A percentile compares a stretch with the other conserved stretches of the same genome.
phyloP scores from a whole-genome alignment of 1,139 yeast genomes.

The Chernovozyma aurita region DNA sequence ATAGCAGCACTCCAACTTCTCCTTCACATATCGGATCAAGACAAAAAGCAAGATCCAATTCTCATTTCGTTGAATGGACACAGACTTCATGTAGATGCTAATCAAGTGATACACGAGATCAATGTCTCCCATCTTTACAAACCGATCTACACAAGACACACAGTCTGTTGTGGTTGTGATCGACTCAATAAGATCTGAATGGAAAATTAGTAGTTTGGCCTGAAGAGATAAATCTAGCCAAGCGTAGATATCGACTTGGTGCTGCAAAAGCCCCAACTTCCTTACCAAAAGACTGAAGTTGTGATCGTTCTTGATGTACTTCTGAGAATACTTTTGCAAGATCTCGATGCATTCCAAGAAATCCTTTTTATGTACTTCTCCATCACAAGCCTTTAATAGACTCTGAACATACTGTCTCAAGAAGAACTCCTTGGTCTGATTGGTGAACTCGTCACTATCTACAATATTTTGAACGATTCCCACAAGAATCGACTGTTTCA shows the following conservation, averaged over 20 bases:
- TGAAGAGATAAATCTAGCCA: slow-evolving; percentile 22
- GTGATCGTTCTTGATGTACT: slow-evolving; percentile 3
- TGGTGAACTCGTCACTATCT: slow-evolving; percentile 10
- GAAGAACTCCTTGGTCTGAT: slow-evolving; percentile 4
- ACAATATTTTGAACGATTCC: slow-evolving; percentile 19
- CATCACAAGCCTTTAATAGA: slow-evolving; percentile 1
- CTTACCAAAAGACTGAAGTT: slow-evolving; percentile 19
- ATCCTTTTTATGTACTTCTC: neutral
- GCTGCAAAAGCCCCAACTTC: slow-evolving; percentile 28
- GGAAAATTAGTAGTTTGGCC: slow-evolving; percentile 23
- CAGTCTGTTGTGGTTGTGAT: slow-evolving; percentile 13
- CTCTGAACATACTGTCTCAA: slow-evolving; percentile 2
- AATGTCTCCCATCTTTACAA: slow-evolving; percentile 18
- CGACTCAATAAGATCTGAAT: slow-evolving; percentile 23
- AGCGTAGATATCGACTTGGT: slow-evolving; percentile 21
- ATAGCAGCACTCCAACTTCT: slow-evolving; percentile 14
- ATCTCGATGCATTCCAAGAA: slow-evolving; percentile 2
- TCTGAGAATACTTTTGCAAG: slow-evolving; percentile 2
- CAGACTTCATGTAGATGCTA: slow-evolving; percentile 25
- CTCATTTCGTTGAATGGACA: slow-evolving; percentile 16
- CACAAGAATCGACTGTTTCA: slow-evolving; percentile 18
- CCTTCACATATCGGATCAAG: slow-evolving; percentile 20
- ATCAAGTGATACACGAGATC: slow-evolving; percentile 26
- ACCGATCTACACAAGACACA: slow-evolving; percentile 19
- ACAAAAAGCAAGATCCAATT: slow-evolving; percentile 27